Conservation (phyloP, 2,329 filamentous ascomycete genomes). For the Aspergillus sp. region DNA sequence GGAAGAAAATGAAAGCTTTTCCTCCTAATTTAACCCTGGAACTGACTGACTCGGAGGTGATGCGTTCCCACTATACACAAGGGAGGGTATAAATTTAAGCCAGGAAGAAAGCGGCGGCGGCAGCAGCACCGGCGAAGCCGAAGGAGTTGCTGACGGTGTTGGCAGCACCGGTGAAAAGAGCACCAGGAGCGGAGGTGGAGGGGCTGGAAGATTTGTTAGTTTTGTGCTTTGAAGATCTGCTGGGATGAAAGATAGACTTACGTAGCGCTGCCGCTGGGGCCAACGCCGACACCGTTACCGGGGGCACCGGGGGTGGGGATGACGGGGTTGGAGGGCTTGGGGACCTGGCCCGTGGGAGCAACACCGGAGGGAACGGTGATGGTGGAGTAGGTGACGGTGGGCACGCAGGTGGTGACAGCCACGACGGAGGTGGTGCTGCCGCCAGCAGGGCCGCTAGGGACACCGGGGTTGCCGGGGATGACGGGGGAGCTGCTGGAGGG, state of each 20-base stretch:
- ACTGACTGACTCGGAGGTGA: slow-evolving; percentile 11
- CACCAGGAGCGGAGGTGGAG: slow-evolving; percentile 15
- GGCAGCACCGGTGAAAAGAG: slow-evolving; percentile 31
- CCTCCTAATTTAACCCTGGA: too few species aligned
- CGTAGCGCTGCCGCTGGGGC: slow-evolving; percentile 15
- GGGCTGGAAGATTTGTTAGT: slow-evolving; percentile 8
- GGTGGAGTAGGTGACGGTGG: slow-evolving; percentile 33
- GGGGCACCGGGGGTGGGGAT: slow-evolving; percentile 3
- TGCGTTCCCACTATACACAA: slow-evolving; percentile 30
- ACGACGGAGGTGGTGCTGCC: slow-evolving; percentile 25
- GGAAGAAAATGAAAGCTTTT: too few species aligned
- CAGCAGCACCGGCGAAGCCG: slow-evolving; percentile 31
- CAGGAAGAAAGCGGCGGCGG: slow-evolving; percentile 32
- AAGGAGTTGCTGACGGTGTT: slow-evolving; percentile 29
- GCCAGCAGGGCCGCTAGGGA: slow-evolving; percentile 18
- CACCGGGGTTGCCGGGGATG: slow-evolving; percentile 12
- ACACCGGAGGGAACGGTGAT: slow-evolving; percentile 23
- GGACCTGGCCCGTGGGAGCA: slow-evolving; percentile 15
- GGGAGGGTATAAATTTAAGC: slow-evolving; percentile 29
- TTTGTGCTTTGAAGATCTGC: too few species aligned
- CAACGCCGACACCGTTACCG: neutral
- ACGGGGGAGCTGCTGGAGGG: slow-evolving; percentile 7
- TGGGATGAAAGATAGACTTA: slow-evolving; percentile 11
- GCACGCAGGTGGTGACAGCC: slow-evolving; percentile 32
- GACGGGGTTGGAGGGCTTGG: slow-evolving; percentile 19